Evolutionary conservation across 768 basidiomycete genomes (phyloP), one percentile per base, ranked within the genome.

Genomic region (Amanita jacksonii): DNA sequence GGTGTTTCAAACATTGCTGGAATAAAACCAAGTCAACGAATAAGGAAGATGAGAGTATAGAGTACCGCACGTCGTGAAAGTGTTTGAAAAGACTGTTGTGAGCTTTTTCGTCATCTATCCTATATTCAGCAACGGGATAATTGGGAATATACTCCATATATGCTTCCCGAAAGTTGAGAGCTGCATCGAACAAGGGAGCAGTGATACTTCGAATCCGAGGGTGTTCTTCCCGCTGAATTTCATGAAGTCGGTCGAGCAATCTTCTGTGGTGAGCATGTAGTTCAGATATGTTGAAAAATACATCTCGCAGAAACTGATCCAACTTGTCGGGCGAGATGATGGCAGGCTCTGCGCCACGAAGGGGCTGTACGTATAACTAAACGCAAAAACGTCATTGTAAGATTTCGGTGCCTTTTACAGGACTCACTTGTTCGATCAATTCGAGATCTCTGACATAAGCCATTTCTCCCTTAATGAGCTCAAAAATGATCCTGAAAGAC

Each of bases 401-500:
- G n/a, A n/a, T n/a, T n/a, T n/a, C n/a, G n/a, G n/a, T n/a, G n/a
- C n/a, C n/a, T n/a, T n/a, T n/a, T n/a, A n/a, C n/a, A n/a, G n/a
- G n/a, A 62, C 77, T 20, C 51, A 92, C 90, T 38, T 66, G 70
- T 46, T 88, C 84, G 41, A 96, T 84, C 41, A 82, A 88, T 60
- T 92, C 86, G 39, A 97, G 63, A 66, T 96, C 93, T 49, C 80
- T 85, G 15, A 94, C 92, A 59, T 94, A 96, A 18, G 79, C 77
- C 91, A 97, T 97, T 63, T 97, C 92, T 47, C 85, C 85, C 57
- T 94, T 87, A 61, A 97, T 94, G 46, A 96, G 64, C 63, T 97
- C 92, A 55, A 93, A 97, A 37, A 96, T 92, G 51, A 87, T 79
- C 38, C 89, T 92, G 52, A 27, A 34, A 46, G 15, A 2, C 31